Evolutionary conservation across 768 basidiomycete species (phyloP), one percentile per base, ranked within the genome.

Genomic region (Auricularia heimuer): DNA sequence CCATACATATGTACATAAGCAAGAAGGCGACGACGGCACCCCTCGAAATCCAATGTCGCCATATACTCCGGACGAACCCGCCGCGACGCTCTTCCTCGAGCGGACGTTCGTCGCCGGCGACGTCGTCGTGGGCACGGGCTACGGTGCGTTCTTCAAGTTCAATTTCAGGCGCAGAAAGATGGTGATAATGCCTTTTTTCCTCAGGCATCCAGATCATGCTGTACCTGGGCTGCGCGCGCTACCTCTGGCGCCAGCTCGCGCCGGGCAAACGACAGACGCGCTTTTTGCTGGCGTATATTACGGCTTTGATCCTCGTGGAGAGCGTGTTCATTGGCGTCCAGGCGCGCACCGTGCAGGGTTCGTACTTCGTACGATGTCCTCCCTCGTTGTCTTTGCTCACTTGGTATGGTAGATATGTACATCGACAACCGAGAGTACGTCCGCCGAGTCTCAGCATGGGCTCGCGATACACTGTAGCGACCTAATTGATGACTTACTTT

Each of bases 31-130:
- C 29, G 29, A 29, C 29, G 29, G 29, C 1, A 29, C 29, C 29
- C 29, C 29, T 29, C 29, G 29, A 29, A 29, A 29, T 29, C 29
- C 29, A 29, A 45, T 45, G 18, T 45, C 44, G 44, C 44, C 3
- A 3, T 75, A 73, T 62, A 70, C 71, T 21, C 78, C 77, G 1
- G 70, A 77, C 64, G 78, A 77, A 65, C 66, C 71, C 12, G 66
- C 72, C 3, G 36, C 65, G 36, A 73, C 75, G 3, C 77, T 79
- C 54, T 71, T 75, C 54, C 67, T 78, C 1, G 79, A 81, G 65
- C 71, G 77, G 37, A 77, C 73, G 45, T 78, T 79, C 69, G 67
- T 79, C 2, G 75, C 78, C 8, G 80, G 77, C 42, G 79, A 79
- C 65, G 75, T 79, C 51, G 65, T 82, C 1, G 68, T 67, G 24